phyloP scores from a whole-genome alignment of 352 stramenopile species.

The Globisporangium paddicum region DNA sequence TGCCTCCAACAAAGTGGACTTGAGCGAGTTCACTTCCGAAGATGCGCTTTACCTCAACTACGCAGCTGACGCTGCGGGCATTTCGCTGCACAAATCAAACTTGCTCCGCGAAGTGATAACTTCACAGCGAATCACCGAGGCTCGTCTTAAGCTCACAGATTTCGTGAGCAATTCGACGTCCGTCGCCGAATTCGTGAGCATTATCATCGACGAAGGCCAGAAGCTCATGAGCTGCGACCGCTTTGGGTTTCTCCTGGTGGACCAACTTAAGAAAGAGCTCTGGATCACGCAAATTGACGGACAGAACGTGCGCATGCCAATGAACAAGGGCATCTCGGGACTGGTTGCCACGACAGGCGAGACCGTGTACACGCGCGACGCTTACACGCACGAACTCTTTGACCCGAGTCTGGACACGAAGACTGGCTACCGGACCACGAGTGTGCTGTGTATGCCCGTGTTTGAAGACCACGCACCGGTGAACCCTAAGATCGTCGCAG shows the following conservation, averaged over 20 bases:
- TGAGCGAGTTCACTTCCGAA: conserved; percentile 26
- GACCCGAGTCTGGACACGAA: conserved; percentile 54
- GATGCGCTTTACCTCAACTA: conserved; percentile 35
- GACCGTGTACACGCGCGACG: conserved; percentile 44
- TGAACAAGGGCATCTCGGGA: conserved; percentile 59
- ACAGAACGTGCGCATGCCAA: conserved; percentile 48
- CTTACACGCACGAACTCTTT: conserved; percentile 55
- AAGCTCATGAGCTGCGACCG: conserved; percentile 55
- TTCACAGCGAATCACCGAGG: conserved; percentile 21
- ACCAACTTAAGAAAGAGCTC: conserved; percentile 64
- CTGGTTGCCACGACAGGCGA: conserved; percentile 47
- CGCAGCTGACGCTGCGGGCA: conserved; percentile 25
- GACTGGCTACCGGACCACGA: conserved; percentile 68
- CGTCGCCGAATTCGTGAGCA: conserved; percentile 44
- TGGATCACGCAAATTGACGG: conserved; percentile 62
- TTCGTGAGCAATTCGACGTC: conserved; percentile 41
- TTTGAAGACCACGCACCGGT: conserved; percentile 50
- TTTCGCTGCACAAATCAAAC: conserved; percentile 36
- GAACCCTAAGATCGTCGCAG: conserved; percentile 62
- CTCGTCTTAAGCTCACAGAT: conserved; percentile 22
- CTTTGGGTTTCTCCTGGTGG: conserved; percentile 58
- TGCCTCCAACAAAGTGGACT: conserved; percentile 29
- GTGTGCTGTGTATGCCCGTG: conserved; percentile 60
- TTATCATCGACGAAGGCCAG: conserved; percentile 52
- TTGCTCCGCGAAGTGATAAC: conserved; percentile 33